Evolutionary conservation across 768 basidiomycete genomes (phyloP), one percentile per base, ranked within the genome.

Genomic region (Hericium erinaceus): DNA sequence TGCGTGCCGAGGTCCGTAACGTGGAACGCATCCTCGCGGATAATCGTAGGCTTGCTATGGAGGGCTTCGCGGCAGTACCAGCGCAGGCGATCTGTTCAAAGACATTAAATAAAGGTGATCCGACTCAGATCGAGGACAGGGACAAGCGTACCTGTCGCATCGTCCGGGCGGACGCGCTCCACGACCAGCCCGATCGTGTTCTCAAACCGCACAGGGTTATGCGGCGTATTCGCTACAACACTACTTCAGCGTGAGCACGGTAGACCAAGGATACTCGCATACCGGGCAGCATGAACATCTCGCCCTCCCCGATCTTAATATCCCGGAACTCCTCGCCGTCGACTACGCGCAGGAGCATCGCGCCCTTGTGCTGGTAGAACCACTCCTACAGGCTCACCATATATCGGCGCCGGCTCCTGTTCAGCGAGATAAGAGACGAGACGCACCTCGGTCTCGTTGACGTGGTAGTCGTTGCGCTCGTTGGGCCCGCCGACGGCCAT

Each of bases 401-500:
- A 6, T 44, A 48, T 40, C 8, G 13, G 50, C 33, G n/a, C 22
- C 6, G 11, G 3, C 4, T 13, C 33, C 33, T 33, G 9, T 33
- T 33, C 16, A 44, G 6, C 28, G 39, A 20, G 39, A 20, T n/a
- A 8, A 12, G 24, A 28, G 8, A 37, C 2, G 16, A 15, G 6
- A 59, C 75, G 48, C 51, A 87, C 89, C 79, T 97, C 93, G 1
- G 95, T 98, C 72, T 97, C 85, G 69, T 98, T 98, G 46, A 97
- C 73, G 70, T 98, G 95, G 66, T 93, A 98, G 71, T 97, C 95
- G 55, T 89, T 89, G 40, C 95, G 76, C 68, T 92, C 85, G 68
- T 99, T 99, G 0, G 95, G 95, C 0, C 95, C 97, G 9, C 97
- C 95, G 22, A 98, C 84, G 6, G 80, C 91, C 95, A 99, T 98